Percentiles rank a stretch among this genome's conserved stretches.
phyloP scores from a whole-genome alignment of 1,284 basidiomycete species.

The Melampsora americana region DNA sequence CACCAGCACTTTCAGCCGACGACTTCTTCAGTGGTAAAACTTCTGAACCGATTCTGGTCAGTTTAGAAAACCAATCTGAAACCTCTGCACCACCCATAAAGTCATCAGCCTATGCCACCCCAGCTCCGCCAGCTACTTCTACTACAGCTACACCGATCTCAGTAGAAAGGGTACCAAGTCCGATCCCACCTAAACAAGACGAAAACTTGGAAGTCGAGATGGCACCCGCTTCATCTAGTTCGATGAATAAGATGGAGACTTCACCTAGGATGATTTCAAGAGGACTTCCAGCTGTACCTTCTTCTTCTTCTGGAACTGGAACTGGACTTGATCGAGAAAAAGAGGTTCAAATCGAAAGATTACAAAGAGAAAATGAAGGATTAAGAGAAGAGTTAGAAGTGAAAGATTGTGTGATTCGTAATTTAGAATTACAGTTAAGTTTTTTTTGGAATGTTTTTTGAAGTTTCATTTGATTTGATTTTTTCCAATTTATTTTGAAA shows the following conservation, averaged over 20 bases:
- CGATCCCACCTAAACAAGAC: conserved; percentile 9
- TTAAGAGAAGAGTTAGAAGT: conserved; percentile 68
- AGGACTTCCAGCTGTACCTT: background rate
- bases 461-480: too few species aligned
- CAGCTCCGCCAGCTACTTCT: conserved; percentile 37
- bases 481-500: too few species aligned
- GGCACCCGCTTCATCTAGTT: conserved; percentile 37
- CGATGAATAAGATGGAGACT: conserved; percentile 44
- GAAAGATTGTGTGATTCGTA: conserved; percentile 71
- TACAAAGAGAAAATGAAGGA: conserved; percentile 64
- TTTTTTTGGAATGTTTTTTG: background rate
- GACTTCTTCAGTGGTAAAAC: conserved; percentile 84
- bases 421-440: conserved; percentile 66
- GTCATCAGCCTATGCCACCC: conserved; percentile 24
- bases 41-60: conserved; percentile 65
- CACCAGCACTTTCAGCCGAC: conserved; percentile 72
- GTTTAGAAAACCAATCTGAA: conserved; percentile 55
- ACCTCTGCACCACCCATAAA: conserved; percentile 38
- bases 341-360: conserved; percentile 47
- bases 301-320: background rate
- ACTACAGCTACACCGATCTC: conserved; percentile 27
- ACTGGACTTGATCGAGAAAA: conserved; percentile 6
- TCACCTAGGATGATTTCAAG: conserved; percentile 21
- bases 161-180: background rate
- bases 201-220: conserved; percentile 3